Percentiles rank a stretch among this genome's conserved stretches.
phyloP scores from a whole-genome alignment of 106 monocot genomes.

The Allium sativum region DNA sequence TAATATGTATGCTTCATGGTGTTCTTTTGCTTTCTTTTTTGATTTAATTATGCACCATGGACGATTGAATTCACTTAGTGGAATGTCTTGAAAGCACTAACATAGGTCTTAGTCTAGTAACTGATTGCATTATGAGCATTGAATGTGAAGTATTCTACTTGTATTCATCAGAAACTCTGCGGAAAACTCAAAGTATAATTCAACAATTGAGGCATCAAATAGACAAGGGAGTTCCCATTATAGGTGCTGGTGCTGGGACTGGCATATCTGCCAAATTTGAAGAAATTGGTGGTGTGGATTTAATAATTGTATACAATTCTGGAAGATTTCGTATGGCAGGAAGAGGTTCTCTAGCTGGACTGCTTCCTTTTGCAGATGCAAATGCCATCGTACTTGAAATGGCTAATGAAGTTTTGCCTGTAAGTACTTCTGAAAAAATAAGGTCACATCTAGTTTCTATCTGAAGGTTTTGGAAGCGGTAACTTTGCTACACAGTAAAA shows the following conservation, averaged over 20 bases:
- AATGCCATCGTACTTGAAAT: constrained; percentile 93
- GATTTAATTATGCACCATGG: neutral
- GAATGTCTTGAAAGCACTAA: no score
- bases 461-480: neutral
- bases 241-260: constrained; percentile 94
- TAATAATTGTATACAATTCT: constrained; percentile 89
- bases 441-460: no score
- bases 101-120: no score
- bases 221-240: constrained; percentile 51
- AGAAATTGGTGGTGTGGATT: constrained; percentile 87
- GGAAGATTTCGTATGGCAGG: constrained; percentile 96
- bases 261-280: constrained; percentile 99
- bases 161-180: constrained; percentile 51
- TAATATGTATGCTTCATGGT: no score
- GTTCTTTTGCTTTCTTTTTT: neutral
- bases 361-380: constrained; percentile 95
- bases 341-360: constrained; percentile 91
- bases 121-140: neutral
- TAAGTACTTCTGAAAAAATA: constrained; percentile 19
- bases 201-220: constrained; percentile 60
- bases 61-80: neutral
- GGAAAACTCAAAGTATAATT: constrained; percentile 40
- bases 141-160: neutral
- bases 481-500: neutral
- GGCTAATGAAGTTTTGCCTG: constrained; percentile 96